Evolutionary conservation across 371 early-diverging fungal species (phyloP).

Genomic region (Zychaea mexicana): DNA sequence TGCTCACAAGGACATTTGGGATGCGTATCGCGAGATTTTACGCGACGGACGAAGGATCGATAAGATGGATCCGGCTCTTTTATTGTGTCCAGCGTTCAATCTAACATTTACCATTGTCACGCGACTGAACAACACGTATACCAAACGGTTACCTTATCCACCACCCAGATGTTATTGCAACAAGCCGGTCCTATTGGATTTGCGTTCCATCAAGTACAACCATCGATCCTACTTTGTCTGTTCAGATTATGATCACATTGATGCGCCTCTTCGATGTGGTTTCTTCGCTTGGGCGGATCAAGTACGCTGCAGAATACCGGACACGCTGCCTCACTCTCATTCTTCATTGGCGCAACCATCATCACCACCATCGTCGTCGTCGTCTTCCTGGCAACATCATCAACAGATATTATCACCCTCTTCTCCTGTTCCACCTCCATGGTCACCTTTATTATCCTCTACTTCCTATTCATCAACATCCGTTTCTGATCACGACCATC

Average conservation of each 20-base stretch:
- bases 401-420: no score
- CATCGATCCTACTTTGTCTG: neutral
- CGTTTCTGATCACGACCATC: neutral
- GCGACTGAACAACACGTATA: constrained; percentile 15
- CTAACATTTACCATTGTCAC: constrained; percentile 44
- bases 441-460: no score
- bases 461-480: neutral
- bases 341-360: no score
- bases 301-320: no score
- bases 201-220: neutral
- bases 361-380: neutral
- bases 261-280: no score
- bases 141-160: neutral
- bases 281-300: no score
- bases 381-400: no score
- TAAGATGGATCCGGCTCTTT: constrained; percentile 26
- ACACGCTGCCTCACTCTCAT: no score
- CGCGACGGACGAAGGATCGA: constrained; percentile 11
- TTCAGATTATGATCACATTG: neutral
- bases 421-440: neutral
- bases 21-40: constrained; percentile 13
- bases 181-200: neutral
- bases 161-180: constrained; percentile 19
- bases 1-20: constrained; percentile 45
- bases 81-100: constrained; percentile 40